These are phyloP conservation scores for Smallanthus sonchifolius DNA, from an alignment of 129 eudicot genomes.

Conservation along the genomic window DNA sequence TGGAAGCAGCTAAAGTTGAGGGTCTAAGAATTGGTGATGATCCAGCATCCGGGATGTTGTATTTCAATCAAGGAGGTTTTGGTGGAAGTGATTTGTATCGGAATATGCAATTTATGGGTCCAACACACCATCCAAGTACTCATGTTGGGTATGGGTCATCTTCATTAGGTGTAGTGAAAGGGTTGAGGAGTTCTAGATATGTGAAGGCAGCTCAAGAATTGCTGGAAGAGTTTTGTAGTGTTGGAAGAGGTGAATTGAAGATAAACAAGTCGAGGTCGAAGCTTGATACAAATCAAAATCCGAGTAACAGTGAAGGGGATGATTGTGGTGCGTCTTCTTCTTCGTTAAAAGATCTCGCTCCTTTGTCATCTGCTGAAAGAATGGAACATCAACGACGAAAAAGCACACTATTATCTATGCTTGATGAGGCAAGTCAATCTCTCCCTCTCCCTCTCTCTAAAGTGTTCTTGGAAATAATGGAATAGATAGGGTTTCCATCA, in stretches of 20 bases:
- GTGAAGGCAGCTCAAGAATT: constrained; percentile 88
- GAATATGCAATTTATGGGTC: constrained; percentile 40
- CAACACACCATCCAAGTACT: constrained; percentile 33
- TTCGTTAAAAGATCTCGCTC: constrained; percentile 64
- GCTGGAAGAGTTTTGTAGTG: constrained; percentile 93
- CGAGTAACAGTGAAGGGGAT: constrained; percentile 26
- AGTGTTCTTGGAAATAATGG: constrained; percentile 29
- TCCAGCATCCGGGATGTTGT: constrained; percentile 38
- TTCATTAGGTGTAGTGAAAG: constrained; percentile 44
- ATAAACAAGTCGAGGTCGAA: constrained; percentile 38
- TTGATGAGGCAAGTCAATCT: constrained; percentile 76
- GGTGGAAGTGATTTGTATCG: constrained; percentile 42
- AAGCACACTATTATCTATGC: constrained; percentile 92
- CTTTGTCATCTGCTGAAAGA: constrained; percentile 79
- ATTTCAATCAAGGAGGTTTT: constrained; percentile 51
- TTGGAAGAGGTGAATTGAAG: constrained; percentile 80
- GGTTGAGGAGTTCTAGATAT: constrained; percentile 73
- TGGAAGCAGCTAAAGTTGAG: constrained; percentile 76
- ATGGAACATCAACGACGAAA: constrained; percentile 94
- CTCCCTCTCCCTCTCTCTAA: constrained; percentile 9
- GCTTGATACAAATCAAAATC: constrained; percentile 34
- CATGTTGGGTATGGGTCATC: constrained; percentile 69
- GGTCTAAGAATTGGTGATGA: constrained; percentile 53
- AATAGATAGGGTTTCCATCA: constrained; percentile 9
- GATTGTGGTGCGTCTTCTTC: constrained; percentile 45